Percentiles rank a stretch among this genome's conserved stretches.
phyloP scores from a whole-genome alignment of 257 asterid species.

The Mentha longifolia region DNA sequence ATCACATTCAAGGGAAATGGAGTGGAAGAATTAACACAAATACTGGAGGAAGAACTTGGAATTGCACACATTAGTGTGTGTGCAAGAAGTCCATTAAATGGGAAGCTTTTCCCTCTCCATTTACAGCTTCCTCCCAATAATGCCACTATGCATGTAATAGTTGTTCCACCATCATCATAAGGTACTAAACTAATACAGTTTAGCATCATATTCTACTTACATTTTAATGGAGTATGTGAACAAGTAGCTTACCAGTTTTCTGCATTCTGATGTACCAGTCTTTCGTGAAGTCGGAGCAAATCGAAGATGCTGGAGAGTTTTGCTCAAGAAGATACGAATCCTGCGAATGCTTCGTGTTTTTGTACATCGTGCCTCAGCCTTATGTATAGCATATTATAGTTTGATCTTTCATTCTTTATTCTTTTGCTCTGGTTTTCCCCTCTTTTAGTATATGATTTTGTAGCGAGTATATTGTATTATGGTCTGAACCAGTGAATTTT shows the following conservation, averaged over 20 bases:
- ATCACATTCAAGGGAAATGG: constrained; percentile 70
- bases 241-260: constrained; percentile 3
- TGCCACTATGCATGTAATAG: constrained; percentile 65
- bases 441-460: constrained; percentile 10
- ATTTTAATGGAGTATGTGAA: not conserved
- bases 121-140: constrained; percentile 95
- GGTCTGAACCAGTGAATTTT: constrained; percentile 11
- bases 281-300: not conserved
- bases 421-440: not conserved
- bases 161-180: constrained; percentile 67
- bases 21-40: constrained; percentile 61
- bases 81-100: constrained; percentile 71
- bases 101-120: constrained; percentile 88
- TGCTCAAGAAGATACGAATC: constrained; percentile 6
- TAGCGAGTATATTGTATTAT: constrained; percentile 26
- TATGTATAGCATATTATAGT: constrained; percentile 20
- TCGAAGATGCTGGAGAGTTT: constrained; percentile 17
- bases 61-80: constrained; percentile 66
- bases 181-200: not conserved
- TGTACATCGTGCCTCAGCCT: constrained; percentile 28
- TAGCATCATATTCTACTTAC: too few species aligned
- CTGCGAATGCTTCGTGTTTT: constrained; percentile 15
- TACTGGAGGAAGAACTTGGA: constrained; percentile 70
- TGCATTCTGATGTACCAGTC: constrained; percentile 34
- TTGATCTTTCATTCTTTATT: constrained; percentile 28